phyloP scores from a whole-genome alignment of 805 yeast genomes.

The Saccharomycopsis malanga region DNA sequence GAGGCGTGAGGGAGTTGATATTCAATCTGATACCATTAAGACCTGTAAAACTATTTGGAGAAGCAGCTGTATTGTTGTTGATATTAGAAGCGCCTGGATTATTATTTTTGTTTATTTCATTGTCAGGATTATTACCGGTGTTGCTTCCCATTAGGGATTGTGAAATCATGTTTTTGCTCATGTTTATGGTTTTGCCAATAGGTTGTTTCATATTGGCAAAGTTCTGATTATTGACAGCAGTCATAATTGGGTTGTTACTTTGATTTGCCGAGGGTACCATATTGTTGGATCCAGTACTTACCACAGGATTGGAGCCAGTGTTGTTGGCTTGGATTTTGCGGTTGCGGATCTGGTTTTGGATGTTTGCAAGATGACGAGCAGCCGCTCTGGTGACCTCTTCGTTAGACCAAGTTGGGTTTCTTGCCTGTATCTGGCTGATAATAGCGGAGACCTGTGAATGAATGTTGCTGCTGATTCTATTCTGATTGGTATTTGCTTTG shows the following conservation, averaged over 20 bases:
- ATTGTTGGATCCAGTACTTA: not conserved
- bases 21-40: slow-evolving; percentile 5
- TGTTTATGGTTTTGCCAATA: slow-evolving; percentile 14
- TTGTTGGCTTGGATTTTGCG: not conserved
- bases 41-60: not conserved
- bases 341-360: slow-evolving; percentile 30
- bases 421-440: slow-evolving; percentile 56
- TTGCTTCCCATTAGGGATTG: slow-evolving; percentile 9
- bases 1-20: slow-evolving; percentile 16
- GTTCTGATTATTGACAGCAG: not conserved
- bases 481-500: not conserved
- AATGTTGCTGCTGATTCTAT: not conserved
- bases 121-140: not conserved
- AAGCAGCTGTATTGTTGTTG: not conserved
- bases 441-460: slow-evolving; percentile 59
- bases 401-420: slow-evolving; percentile 54
- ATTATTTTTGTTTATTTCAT: not conserved
- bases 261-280: not conserved
- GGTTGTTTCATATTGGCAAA: slow-evolving; percentile 12
- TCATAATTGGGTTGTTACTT: not conserved
- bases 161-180: slow-evolving; percentile 16
- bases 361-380: slow-evolving; percentile 52
- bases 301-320: not conserved
- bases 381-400: slow-evolving; percentile 63
- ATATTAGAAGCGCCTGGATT: not conserved